Evolutionary conservation across 2,329 filamentous ascomycete genomes (phyloP), one percentile per base, ranked within the genome.

Genomic region (Metarhizium brunneum): DNA sequence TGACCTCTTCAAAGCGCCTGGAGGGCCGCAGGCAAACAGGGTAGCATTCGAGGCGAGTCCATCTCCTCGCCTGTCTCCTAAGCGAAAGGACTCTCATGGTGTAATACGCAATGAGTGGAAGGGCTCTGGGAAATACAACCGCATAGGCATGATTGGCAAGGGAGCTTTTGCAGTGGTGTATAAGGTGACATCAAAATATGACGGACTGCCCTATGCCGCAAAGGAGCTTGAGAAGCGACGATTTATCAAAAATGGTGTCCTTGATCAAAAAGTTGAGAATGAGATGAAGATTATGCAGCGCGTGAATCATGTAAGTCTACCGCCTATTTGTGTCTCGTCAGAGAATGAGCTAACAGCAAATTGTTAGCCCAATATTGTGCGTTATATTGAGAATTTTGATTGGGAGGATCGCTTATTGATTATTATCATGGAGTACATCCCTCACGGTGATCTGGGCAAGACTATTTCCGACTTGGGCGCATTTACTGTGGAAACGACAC

Each of bases 221-320:
- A 99, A 99, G 69, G 91, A 97, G 70, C 82, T 99, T 4, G 91
- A 96, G 70, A 97, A 96, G 73, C 84, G 88, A 53, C 85, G 86
- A 18, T 95, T 96, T 66, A 89, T 96, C 76, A 96, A 95, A 73
- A 94, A 96, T 63, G 92, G 91, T 2, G 78, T 92, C 20, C 72
- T 96, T 25, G 91, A 96, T 64, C 86, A 91, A 61, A 96, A 95
- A 69, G 87, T 97, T 14, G 90, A 96, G 66, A 96, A 95, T 64
- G 94, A 99, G 73, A 92, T 99, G 86, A 88, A 84, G 61, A 97
- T 99, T 63, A 97, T 99, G 90, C 84, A 87, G 64, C 81, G 79
- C 54, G 81, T 97, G 53, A 77, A 85, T 54, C 94, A 99, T 74
- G 88, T 91, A 74, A 79, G 87, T 71, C 6, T 1, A 18, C 50